Base-by-base conservation (phyloP, 768 basidiomycete genomes). In the Suillus subluteus region DNA sequence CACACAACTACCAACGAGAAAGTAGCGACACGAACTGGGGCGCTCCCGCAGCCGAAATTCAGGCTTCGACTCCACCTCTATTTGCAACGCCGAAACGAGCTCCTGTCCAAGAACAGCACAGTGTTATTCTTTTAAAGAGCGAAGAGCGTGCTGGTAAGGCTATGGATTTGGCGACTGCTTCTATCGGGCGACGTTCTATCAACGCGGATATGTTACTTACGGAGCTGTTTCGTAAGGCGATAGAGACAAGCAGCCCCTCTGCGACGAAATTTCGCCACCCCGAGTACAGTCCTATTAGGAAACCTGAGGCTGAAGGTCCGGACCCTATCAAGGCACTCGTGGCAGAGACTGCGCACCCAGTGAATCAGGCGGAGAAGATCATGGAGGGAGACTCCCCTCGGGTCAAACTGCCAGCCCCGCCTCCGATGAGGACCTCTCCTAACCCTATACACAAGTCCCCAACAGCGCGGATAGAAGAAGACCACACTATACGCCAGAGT, bases 191-290 rank as follows among this genome's bases (percentile, higher is more conserved):
- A 62, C 63, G 59, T 40, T 38, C 63, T 8, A 59, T 38, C 6
- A 62, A 64, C 13, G 59, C 38, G 12, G 59, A 64, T 9, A 18
- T 43, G 38, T 59, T 64, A 4, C 58, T 64, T 32, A 64, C 63
- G 16, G 43, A 62, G 38, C 26, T 62, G 18, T 64, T 64, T 30
- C 38, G 59, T 18, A 58, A 62, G 43, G 63, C 63, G 40, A 64
- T 64, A 38, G 63, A 64, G 11, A 43, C 58, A 16, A 26, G 43
- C 23, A 62, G 37, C 38, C 21, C 59, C 26, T 44, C 59, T 43
- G 18, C 30, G 18, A 43, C 26, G 11, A 61, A 23, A 23, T 18
- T 11, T 59, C 23, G 26, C 23, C 11, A 30, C 26, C 16, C 23
- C 16, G 40, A 41, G 41, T 12, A n/a, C 21, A 35, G 5, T 56